phyloP scores from a whole-genome alignment of 2,329 filamentous ascomycete species.

The Pyrenochaeta sp. region DNA sequence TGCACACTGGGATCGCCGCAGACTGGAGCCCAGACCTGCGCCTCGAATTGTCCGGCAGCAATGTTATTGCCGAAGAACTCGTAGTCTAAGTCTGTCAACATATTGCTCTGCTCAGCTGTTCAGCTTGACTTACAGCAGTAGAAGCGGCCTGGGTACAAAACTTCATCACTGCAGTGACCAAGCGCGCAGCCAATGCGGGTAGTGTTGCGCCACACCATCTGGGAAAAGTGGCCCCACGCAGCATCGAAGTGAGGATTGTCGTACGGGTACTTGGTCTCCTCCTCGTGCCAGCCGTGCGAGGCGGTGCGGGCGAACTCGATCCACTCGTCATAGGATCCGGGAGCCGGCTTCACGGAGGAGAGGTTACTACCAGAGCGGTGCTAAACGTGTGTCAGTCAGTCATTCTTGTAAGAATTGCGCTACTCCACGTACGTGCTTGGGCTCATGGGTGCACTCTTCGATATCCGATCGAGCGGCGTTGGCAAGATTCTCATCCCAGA shows the following conservation, averaged over 20 bases:
- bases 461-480: conserved; percentile 35
- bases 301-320: conserved; percentile 39
- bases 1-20: conserved; percentile 33
- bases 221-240: conserved; percentile 50
- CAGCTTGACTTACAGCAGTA: conserved; percentile 44
- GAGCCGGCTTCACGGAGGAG: conserved; percentile 35
- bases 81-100: conserved; percentile 39
- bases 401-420: not conserved
- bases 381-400: conserved; percentile 22
- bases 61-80: conserved; percentile 45
- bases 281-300: conserved; percentile 48
- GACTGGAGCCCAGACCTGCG: conserved; percentile 44
- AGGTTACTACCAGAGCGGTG: conserved; percentile 46
- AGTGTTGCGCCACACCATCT: conserved; percentile 51
- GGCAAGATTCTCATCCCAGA: conserved; percentile 42
- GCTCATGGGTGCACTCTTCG: conserved; percentile 31
- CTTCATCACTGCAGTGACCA: conserved; percentile 32
- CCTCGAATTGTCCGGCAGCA: conserved; percentile 35
- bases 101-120: not conserved
- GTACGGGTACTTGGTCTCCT: conserved; percentile 47
- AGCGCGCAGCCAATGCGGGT: conserved; percentile 48
- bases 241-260: conserved; percentile 37
- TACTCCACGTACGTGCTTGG: conserved; percentile 36
- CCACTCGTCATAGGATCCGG: conserved; percentile 35
- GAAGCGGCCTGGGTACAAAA: conserved; percentile 40